Evolutionary conservation across 306 rosid genomes (phyloP), one percentile per base, ranked within the genome.

Genomic region (Dryas alaskensis): DNA sequence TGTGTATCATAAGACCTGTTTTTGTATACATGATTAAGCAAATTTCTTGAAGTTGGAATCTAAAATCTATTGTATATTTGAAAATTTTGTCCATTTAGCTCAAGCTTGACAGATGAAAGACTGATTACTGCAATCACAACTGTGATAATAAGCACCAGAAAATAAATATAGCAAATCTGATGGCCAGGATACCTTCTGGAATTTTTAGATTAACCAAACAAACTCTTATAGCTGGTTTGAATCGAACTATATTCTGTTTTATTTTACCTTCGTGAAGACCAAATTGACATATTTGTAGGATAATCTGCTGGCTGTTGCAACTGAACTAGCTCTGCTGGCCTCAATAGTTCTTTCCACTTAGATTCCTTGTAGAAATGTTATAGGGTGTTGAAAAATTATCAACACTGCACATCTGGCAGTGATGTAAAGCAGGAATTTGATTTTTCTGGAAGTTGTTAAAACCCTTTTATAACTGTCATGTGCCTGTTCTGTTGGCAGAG

Each of bases 401-500:
- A 3, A 10, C 10, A 25, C n/a, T 60, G 9, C n/a, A 31, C 27
- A 27, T 11, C 39, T 60, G 44, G 64, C 39, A 27, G 64, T 27
- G 27, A 4, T 27, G 3, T 27, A 39, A 10, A 2, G 9, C 39
- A 13, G 66, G 47, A 61, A 61, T 40, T 61, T 61, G 3, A 61
- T 37, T 14, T 52, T 60, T 39, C 4, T 13, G 10, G 45, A 60
- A 31, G 37, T 12, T 61, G 14, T 48, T 42, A 14, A 11, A 60
- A 13, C 16, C 47, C 46, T 61, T 9, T 40, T 61, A 17, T 54
- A 7, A 6, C 13, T 60, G 7, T 61, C 1, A 39, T 39, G 25
- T 61, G 47, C 46, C 66, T 37, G 66, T 61, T 61, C 25, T 61
- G 17, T 61, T 60, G 14, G 31, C 42, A n/a, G 27, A 42, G 68